Percentiles rank a stretch among this genome's conserved stretches.
Conservation (phyloP, 2,329 filamentous ascomycete species). For the Plenodomus tracheiphilus region DNA sequence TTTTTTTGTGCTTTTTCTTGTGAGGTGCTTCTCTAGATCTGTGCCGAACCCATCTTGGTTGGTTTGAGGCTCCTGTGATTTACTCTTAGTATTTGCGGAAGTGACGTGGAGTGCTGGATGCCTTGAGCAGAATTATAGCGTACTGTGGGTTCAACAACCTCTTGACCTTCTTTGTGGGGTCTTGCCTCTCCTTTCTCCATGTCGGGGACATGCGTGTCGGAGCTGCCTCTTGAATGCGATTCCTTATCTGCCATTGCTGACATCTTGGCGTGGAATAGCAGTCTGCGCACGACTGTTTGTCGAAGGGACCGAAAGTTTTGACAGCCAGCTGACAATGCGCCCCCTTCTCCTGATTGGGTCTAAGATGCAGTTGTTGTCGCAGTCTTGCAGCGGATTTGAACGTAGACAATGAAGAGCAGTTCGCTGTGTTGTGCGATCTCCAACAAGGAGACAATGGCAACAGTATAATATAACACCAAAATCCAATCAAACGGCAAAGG, state of each 20-base stretch:
- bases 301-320: background rate
- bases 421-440: no score
- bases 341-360: no score
- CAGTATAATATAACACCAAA: background rate
- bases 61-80: slow-evolving; percentile 9
- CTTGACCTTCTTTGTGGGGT: slow-evolving; percentile 12
- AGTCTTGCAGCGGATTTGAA: no score
- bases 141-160: slow-evolving; percentile 7
- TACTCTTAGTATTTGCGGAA: background rate
- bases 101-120: background rate
- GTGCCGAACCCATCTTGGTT: slow-evolving; percentile 20
- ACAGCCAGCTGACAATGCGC: background rate
- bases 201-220: slow-evolving; percentile 19
- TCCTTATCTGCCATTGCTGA: slow-evolving; percentile 17
- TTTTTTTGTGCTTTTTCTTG: slow-evolving; percentile 35
- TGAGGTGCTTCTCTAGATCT: slow-evolving; percentile 37
- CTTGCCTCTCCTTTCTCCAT: slow-evolving; percentile 19
- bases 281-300: background rate
- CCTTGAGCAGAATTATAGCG: background rate
- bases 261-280: slow-evolving; percentile 15
- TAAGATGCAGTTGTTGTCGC: no score
- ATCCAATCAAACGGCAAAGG: background rate
- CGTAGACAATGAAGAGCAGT: no score
- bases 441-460: background rate
- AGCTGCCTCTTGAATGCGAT: slow-evolving; percentile 26